Conservation (phyloP, 1,139 yeast genomes). For the Magnusiomyces magnusii region DNA sequence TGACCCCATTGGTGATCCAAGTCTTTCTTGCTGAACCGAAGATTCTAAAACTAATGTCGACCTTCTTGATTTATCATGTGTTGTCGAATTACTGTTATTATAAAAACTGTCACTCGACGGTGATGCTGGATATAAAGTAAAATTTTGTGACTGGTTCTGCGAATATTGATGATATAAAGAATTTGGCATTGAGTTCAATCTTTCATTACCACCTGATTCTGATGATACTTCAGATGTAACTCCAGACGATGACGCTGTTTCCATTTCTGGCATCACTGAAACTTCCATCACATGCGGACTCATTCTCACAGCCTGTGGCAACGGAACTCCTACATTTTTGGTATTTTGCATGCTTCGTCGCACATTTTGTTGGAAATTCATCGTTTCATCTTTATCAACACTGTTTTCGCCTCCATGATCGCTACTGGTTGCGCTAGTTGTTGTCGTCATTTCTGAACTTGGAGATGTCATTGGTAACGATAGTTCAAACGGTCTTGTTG, state of each 20-base stretch:
- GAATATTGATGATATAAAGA: no score
- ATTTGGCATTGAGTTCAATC: no score
- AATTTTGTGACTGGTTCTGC: neutral
- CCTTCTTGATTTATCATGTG: neutral
- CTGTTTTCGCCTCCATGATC: neutral
- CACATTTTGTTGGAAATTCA: neutral
- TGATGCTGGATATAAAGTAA: neutral
- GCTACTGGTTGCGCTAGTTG: neutral
- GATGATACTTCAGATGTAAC: neutral
- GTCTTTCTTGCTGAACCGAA: neutral
- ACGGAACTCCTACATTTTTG: neutral
- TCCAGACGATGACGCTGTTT: neutral
- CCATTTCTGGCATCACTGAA: neutral
- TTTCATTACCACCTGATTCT: neutral
- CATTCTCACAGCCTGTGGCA: neutral
- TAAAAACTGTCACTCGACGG: neutral
- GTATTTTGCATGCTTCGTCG: neutral
- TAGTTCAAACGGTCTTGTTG: neutral
- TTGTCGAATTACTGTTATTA: neutral
- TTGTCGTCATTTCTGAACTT: neutral
- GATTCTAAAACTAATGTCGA: neutral
- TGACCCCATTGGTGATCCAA: neutral
- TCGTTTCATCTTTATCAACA: neutral
- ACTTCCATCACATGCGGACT: constrained; percentile 1
- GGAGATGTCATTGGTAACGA: neutral